Base-by-base conservation (phyloP, 352 stramenopile species). In the Globisporangium viniferum region DNA sequence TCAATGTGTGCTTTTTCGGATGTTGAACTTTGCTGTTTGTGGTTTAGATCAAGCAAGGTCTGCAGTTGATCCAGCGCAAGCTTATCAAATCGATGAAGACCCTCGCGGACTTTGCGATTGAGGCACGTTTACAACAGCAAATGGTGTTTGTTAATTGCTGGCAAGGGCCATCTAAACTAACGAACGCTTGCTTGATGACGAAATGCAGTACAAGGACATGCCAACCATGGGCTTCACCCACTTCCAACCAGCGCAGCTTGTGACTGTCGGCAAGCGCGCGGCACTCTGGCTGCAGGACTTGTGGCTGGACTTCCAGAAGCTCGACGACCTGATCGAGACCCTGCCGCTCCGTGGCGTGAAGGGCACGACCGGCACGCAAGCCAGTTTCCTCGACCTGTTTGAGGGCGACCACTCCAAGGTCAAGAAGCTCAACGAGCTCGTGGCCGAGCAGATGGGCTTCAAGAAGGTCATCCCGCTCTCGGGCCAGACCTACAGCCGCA, bases 191-290 rank as follows among this genome's bases (percentile, higher is more conserved):
- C 31, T 2, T 39, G 5, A 10, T 39, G 35, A 9, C 36, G 36
- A 44, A 18, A 44, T 44, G 10, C 75, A 99, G 80, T 97, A 99
- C 80, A 97, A 95, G 71, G 95, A 98, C 77, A 90, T 99, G 76
- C 96, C 97, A 35, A 99, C 98, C 9, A 95, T 99, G 77, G 98
- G 98, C 33, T 99, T 99, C 74, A 99, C 98, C 44, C 98, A 99
- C 83, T 99, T 99, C 80, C 98, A 99, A 81, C 97, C 97, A 41
- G 98, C 98, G 62, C 98, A 99, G 79, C 86, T 99, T 10, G 98
- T 98, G n/a, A 95, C 98, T 2, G 97, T 99, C 7, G 98, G 98
- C 68, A 99, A 99, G 84, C 91, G 98, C 55, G 93, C 92, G 48
- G 97, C 93, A 46, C 88, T 99, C 9, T 99, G 97, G 97, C 97